Evolutionary conservation across 768 basidiomycete species (phyloP).

Genomic region (Podaxis sp.): DNA sequence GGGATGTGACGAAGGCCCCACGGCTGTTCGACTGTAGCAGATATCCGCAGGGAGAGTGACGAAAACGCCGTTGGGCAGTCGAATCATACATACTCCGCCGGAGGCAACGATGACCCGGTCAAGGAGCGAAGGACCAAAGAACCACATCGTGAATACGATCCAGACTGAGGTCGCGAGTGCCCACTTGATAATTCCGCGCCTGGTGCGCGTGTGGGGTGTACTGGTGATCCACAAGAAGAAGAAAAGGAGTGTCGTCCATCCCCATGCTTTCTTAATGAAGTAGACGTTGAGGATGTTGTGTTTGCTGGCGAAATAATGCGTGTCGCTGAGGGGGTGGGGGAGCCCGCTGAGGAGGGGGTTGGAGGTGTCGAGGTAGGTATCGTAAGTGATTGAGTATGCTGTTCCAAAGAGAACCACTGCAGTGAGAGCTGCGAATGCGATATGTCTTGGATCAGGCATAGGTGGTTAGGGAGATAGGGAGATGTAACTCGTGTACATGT

Average conservation of each 20-base stretch:
- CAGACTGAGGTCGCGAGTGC: conserved; percentile 57
- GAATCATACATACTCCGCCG: conserved; percentile 75
- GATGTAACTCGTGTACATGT: not conserved
- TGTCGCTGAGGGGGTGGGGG: conserved; percentile 58
- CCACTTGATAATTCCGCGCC: conserved; percentile 48
- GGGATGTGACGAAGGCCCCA: conserved; percentile 63
- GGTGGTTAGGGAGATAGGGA: not conserved
- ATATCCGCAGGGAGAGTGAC: conserved; percentile 52
- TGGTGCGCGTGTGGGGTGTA: conserved; percentile 38
- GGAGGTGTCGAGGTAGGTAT: conserved; percentile 84
- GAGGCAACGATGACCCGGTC: conserved; percentile 60
- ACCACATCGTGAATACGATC: conserved; percentile 78
- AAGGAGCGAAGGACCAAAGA: conserved; percentile 79
- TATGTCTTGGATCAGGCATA: conserved; percentile 19
- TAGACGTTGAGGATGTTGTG: conserved; percentile 74
- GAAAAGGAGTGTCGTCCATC: conserved; percentile 76
- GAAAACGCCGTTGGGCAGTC: conserved; percentile 50
- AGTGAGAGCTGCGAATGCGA: conserved; percentile 37
- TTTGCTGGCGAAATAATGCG: conserved; percentile 79
- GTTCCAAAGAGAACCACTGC: conserved; percentile 57
- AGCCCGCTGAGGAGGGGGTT: conserved; percentile 64
- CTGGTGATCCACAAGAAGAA: conserved; percentile 54
- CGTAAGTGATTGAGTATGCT: conserved; percentile 53
- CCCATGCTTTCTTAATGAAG: conserved; percentile 92
- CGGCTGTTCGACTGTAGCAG: conserved; percentile 45